Conservation (phyloP, 345 rosid species). For the Gossypium bickii region DNA sequence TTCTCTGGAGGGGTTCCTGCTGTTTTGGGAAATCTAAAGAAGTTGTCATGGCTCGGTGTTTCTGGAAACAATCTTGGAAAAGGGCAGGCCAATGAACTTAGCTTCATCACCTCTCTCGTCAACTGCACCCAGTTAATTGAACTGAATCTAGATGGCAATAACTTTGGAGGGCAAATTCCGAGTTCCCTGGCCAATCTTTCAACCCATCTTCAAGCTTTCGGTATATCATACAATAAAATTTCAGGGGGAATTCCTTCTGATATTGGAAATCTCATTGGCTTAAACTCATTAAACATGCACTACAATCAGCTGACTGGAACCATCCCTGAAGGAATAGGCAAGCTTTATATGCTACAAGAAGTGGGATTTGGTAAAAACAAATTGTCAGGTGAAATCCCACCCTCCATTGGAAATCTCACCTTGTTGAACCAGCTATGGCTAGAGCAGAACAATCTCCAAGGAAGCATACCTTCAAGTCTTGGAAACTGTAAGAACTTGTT, state of each 20-base stretch:
- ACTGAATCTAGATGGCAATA: not conserved
- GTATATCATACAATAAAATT: not conserved
- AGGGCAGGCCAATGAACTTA: not conserved
- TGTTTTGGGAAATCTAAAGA: not conserved
- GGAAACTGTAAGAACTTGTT: not conserved
- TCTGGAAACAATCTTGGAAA: not conserved
- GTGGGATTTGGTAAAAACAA: not conserved
- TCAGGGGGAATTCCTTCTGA: not conserved
- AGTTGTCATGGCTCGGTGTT: not conserved
- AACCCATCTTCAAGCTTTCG: not conserved
- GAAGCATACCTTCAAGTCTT: conserved; percentile 7
- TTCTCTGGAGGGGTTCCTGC: not conserved
- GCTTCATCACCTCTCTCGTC: not conserved
- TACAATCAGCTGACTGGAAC: not conserved
- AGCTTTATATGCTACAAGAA: not conserved
- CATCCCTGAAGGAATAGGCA: not conserved
- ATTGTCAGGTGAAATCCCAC: not conserved
- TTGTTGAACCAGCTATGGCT: not conserved
- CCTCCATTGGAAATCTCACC: not conserved
- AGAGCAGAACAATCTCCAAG: not conserved
- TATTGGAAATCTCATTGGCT: not conserved
- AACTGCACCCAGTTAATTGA: not conserved
- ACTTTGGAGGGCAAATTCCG: not conserved
- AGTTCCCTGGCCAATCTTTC: not conserved
- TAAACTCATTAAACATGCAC: not conserved